Evolutionary conservation across 345 rosid species (phyloP).

Genomic region (Populus ilicifolia): DNA sequence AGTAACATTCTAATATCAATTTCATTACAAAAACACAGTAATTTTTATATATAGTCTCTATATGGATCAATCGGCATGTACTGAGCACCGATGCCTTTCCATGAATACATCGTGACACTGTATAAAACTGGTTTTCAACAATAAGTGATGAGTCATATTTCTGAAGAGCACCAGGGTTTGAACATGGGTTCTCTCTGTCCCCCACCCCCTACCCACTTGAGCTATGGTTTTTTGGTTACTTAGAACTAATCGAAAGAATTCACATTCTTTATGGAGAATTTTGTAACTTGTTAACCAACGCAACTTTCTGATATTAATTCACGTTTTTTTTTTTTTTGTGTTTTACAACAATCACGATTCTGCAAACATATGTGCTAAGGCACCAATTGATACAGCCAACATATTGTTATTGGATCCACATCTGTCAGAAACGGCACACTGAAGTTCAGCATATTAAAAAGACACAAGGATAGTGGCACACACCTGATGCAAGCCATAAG

Average conservation of each 20-base stretch:
- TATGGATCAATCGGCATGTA: not conserved
- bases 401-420: not conserved
- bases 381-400: not conserved
- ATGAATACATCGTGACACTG: not conserved
- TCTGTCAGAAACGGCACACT: not conserved
- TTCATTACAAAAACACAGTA: not conserved
- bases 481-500: slow-evolving; percentile 51
- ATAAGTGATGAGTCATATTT: not conserved
- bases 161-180: not conserved
- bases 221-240: not conserved
- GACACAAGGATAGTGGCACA: not conserved
- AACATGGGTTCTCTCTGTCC: not conserved
- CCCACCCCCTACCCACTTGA: not conserved
- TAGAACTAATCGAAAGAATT: not conserved
- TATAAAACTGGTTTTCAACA: not conserved
- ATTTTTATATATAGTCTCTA: not conserved
- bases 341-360: not conserved
- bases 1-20: not conserved
- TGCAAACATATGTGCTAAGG: not conserved
- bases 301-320: not conserved
- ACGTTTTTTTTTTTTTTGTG: not conserved
- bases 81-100: not conserved
- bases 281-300: not conserved
- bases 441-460: not conserved
- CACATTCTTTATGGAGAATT: not conserved